These are phyloP conservation scores for Globisporangium carolinianum DNA, from an alignment of 352 stramenopile species.

Conservation along the genomic window DNA sequence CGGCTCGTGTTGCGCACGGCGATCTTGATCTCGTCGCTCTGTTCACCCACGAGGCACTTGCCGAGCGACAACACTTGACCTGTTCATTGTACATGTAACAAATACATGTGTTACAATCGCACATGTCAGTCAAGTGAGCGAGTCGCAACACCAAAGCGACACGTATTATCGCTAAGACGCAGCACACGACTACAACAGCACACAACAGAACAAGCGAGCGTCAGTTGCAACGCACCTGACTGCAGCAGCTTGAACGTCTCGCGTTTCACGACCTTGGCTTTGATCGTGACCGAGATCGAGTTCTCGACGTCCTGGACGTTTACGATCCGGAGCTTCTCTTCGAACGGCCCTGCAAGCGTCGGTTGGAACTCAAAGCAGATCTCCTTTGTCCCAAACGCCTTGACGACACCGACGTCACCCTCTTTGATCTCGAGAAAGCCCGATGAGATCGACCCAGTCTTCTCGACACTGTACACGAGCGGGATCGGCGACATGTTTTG, in stretches of 20 bases:
- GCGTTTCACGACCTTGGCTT: constrained; percentile 84
- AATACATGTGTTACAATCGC: not conserved
- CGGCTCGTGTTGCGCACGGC: constrained; percentile 81
- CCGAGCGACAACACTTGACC: constrained; percentile 79
- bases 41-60: constrained; percentile 78
- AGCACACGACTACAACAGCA: not conserved
- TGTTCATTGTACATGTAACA: constrained; percentile 10
- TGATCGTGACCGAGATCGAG: constrained; percentile 84
- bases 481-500: constrained; percentile 85
- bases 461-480: constrained; percentile 83
- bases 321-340: constrained; percentile 86
- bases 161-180: not conserved
- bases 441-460: constrained; percentile 88
- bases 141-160: not conserved
- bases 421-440: constrained; percentile 87
- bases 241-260: constrained; percentile 88
- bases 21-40: constrained; percentile 82
- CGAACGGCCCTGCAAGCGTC: constrained; percentile 77
- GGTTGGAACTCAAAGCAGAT: constrained; percentile 88
- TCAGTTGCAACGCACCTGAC: constrained; percentile 41
- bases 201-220: not conserved
- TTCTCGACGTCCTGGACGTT: constrained; percentile 88
- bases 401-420: constrained; percentile 80
- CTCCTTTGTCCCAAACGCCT: constrained; percentile 83
- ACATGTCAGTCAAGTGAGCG: not conserved